A percentile compares a stretch with the other conserved stretches of the same genome.
phyloP scores from a whole-genome alignment of 345 rosid species.

The Carallia brachiata region DNA sequence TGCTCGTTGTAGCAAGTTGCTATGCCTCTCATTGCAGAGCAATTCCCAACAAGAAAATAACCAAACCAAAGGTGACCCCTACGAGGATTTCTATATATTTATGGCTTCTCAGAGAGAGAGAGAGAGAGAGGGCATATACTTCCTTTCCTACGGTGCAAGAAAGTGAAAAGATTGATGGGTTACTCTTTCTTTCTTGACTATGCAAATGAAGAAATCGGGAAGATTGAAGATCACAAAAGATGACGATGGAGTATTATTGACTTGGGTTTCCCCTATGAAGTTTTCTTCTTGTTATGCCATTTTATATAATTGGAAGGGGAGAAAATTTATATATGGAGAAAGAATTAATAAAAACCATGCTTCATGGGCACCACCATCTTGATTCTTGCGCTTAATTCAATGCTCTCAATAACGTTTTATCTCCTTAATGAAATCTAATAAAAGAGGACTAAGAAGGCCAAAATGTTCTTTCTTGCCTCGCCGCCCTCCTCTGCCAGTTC shows the following conservation, averaged over 20 bases:
- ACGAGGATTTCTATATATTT: background rate
- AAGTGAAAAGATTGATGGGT: slow-evolving; percentile 18
- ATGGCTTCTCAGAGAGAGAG: background rate
- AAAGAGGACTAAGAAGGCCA: background rate
- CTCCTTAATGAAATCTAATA: background rate
- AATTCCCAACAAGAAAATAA: background rate
- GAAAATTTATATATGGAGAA: background rate
- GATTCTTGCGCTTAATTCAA: background rate
- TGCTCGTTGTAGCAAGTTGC: slow-evolving; percentile 76
- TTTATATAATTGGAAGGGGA: background rate
- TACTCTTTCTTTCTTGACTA: slow-evolving; percentile 1
- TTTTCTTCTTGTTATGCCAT: slow-evolving; percentile 20
- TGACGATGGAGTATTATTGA: slow-evolving; percentile 5
- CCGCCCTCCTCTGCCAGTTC: background rate
- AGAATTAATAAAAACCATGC: background rate
- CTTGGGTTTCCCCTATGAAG: slow-evolving; percentile 36
- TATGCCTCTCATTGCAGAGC: slow-evolving; percentile 60
- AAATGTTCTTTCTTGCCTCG: background rate
- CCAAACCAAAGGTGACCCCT: background rate
- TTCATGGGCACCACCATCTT: background rate
- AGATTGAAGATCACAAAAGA: slow-evolving; percentile 48
- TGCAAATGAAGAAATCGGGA: slow-evolving; percentile 13
- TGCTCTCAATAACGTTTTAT: background rate
- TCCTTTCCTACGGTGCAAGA: slow-evolving; percentile 37
- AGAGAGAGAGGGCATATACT: background rate